Conservation (phyloP, 2,329 filamentous ascomycete species). For the Nemania diffusa region DNA sequence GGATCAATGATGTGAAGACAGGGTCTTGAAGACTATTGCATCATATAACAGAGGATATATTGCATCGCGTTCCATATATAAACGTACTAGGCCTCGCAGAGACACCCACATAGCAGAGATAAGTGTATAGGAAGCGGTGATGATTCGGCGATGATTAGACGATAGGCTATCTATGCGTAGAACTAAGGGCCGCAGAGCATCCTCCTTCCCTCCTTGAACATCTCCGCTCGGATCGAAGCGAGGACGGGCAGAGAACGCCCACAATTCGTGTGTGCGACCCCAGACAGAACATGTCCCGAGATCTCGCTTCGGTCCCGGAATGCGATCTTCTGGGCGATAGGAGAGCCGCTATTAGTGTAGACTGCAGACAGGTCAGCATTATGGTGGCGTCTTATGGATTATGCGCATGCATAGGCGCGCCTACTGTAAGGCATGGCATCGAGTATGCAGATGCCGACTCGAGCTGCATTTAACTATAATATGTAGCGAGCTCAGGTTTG, state of each 20-base stretch:
- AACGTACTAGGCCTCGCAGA: neutral
- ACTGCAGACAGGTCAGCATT: slow-evolving; percentile 16
- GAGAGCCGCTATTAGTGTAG: slow-evolving; percentile 9
- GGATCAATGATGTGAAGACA: slow-evolving; percentile 3
- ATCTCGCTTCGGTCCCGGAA: slow-evolving; percentile 28
- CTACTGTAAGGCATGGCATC: slow-evolving; percentile 10
- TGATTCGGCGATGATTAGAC: neutral
- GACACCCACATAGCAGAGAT: neutral
- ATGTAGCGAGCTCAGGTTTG: neutral
- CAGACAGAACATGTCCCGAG: slow-evolving; percentile 12
- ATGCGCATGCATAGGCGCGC: slow-evolving; percentile 11
- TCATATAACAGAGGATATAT: slow-evolving; percentile 17
- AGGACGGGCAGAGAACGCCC: neutral
- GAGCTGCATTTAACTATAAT: neutral
- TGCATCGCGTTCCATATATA: neutral
- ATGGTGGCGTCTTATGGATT: slow-evolving; percentile 17
- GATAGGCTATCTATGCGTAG: neutral
- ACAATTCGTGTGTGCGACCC: slow-evolving; percentile 10
- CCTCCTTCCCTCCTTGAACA: slow-evolving; percentile 21
- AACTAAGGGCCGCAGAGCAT: neutral
- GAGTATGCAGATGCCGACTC: neutral
- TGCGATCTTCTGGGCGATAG: neutral
- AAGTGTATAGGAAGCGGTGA: neutral
- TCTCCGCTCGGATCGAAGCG: neutral
- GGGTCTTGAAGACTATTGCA: neutral